Percentiles rank a stretch among this genome's conserved stretches.
These are phyloP conservation scores for Neofusicoccum sp. DNA, from an alignment of 2,329 filamentous ascomycete genomes.

Conservation along the genomic window DNA sequence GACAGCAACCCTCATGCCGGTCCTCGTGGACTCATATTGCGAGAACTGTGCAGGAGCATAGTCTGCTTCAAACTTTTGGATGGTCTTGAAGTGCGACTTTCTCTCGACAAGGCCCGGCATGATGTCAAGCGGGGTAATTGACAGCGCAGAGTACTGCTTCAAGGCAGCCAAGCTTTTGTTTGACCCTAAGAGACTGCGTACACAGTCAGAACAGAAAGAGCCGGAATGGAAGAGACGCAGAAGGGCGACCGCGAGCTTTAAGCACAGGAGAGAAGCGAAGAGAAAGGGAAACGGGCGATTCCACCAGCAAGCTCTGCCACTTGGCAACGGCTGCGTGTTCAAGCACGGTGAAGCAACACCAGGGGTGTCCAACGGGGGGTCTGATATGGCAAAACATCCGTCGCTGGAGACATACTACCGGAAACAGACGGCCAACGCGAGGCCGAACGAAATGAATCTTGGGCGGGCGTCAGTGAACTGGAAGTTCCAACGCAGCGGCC, in stretches of 20 bases:
- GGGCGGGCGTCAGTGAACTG: neutral
- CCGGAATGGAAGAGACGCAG: no score
- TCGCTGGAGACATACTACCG: neutral
- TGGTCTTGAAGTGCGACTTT: constrained; percentile 67
- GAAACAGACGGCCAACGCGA: neutral
- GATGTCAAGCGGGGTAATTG: neutral
- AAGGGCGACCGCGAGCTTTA: no score
- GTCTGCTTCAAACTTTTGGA: constrained; percentile 83
- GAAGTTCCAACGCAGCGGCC: neutral
- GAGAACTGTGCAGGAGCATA: constrained; percentile 87
- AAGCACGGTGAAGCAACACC: neutral
- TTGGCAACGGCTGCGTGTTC: neutral
- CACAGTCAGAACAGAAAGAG: neutral
- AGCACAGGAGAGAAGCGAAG: no score
- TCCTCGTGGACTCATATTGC: constrained; percentile 93
- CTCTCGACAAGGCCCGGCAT: constrained; percentile 33
- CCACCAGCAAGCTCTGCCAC: no score
- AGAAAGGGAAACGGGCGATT: neutral
- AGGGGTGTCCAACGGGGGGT: neutral
- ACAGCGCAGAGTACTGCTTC: neutral
- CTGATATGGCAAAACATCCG: neutral
- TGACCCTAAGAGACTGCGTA: neutral
- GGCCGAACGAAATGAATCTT: neutral
- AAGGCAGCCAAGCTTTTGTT: neutral
- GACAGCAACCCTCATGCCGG: constrained; percentile 90